These are phyloP conservation scores for Samsoniella hepiali DNA, from an alignment of 2,329 filamentous ascomycete genomes.

Conservation along the genomic window DNA sequence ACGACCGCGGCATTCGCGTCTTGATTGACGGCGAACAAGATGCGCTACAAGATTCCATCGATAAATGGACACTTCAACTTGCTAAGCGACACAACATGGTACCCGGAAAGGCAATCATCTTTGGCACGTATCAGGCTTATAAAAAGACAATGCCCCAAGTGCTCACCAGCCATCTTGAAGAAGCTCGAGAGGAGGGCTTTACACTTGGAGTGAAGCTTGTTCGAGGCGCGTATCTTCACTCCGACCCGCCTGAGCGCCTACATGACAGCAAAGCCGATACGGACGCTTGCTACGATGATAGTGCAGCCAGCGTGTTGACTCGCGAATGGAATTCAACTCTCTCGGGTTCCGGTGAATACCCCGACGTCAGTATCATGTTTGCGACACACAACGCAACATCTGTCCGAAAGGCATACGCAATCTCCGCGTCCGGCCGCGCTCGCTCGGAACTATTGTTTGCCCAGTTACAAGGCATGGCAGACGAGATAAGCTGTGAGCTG, in stretches of 20 bases:
- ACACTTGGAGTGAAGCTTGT: slow-evolving; percentile 72
- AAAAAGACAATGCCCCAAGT: slow-evolving; percentile 59
- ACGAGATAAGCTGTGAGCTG: slow-evolving; percentile 74
- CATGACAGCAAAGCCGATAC: slow-evolving; percentile 70
- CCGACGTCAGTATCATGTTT: slow-evolving; percentile 62
- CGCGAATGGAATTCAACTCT: slow-evolving; percentile 42
- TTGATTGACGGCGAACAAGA: slow-evolving; percentile 15
- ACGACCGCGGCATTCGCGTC: slow-evolving; percentile 1
- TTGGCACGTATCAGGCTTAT: slow-evolving; percentile 78
- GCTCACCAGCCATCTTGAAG: slow-evolving; percentile 56
- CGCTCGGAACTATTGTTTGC: slow-evolving; percentile 44
- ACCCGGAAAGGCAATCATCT: slow-evolving; percentile 65
- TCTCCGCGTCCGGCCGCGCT: slow-evolving; percentile 45
- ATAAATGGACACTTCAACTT: slow-evolving; percentile 10
- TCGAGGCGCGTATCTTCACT: slow-evolving; percentile 70
- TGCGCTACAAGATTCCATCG: slow-evolving; percentile 5
- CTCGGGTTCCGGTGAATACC: slow-evolving; percentile 45
- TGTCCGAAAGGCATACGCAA: slow-evolving; percentile 54
- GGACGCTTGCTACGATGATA: slow-evolving; percentile 67
- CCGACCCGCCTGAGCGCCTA: slow-evolving; percentile 66
- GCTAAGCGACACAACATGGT: slow-evolving; percentile 33
- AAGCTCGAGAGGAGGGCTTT: slow-evolving; percentile 58
- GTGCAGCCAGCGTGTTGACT: slow-evolving; percentile 64
- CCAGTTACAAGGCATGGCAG: slow-evolving; percentile 93
- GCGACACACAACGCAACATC: slow-evolving; percentile 80